phyloP scores from a whole-genome alignment of 768 basidiomycete genomes.

The Leccinum subtestaceum region DNA sequence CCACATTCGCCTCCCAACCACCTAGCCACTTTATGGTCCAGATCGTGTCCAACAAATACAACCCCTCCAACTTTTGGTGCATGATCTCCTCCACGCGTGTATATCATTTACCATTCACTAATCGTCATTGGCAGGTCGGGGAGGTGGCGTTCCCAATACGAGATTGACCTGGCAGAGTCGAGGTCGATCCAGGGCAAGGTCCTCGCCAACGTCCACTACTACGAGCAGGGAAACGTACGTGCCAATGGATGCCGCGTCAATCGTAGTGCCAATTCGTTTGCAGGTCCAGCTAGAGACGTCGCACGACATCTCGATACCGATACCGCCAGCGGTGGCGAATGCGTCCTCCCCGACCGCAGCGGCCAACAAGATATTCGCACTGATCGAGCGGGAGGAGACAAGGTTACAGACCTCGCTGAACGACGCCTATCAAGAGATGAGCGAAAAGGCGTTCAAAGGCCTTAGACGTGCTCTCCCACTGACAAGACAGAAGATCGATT shows the following conservation, averaged over 20 bases:
- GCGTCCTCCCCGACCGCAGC: conserved; percentile 48
- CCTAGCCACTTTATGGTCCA: conserved; percentile 59
- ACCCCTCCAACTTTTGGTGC: conserved; percentile 85
- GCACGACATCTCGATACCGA: conserved; percentile 61
- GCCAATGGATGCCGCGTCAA: conserved; percentile 33
- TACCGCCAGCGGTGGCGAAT: conserved; percentile 57
- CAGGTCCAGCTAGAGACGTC: conserved; percentile 89
- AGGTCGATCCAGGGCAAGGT: conserved; percentile 69
- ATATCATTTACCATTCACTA: neutral
- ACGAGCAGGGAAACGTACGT: conserved; percentile 86
- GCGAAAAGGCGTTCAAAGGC: conserved; percentile 91
- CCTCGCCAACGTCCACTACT: conserved; percentile 89
- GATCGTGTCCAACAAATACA: conserved; percentile 91
- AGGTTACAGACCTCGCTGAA: conserved; percentile 78
- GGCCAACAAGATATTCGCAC: conserved; percentile 71
- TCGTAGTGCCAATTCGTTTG: neutral
- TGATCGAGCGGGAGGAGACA: conserved; percentile 78
- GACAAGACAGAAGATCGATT: conserved; percentile 91
- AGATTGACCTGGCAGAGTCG: conserved; percentile 57
- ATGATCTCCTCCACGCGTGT: neutral
- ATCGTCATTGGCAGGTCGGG: conserved; percentile 67
- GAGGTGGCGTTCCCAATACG: conserved; percentile 89
- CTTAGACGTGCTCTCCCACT: conserved; percentile 87
- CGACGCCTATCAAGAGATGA: conserved; percentile 83
- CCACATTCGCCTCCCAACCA: conserved; percentile 55